phyloP scores from a whole-genome alignment of 345 rosid species.

The Arabis hirsuta region DNA sequence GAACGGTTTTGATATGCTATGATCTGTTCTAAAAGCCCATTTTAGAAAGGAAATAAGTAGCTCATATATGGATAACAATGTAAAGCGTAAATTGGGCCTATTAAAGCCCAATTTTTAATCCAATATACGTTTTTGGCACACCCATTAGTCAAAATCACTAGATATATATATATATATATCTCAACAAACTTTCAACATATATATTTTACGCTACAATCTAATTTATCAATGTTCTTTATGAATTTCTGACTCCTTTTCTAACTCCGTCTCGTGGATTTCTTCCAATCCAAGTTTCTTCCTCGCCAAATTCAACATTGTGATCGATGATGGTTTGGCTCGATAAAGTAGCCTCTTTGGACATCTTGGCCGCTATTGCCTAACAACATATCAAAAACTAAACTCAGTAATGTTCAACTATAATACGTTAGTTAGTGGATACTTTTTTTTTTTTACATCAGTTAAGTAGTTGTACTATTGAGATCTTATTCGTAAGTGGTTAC shows the following conservation, averaged over 20 bases:
- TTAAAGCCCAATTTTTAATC: neutral
- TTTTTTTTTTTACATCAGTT: no score
- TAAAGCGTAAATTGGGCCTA: slow-evolving; percentile 9
- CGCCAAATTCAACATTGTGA: no score
- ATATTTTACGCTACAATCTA: no score
- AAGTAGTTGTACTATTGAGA: neutral
- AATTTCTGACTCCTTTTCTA: neutral
- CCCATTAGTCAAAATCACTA: no score
- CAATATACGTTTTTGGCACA: neutral
- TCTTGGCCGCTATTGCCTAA: slow-evolving; percentile 5
- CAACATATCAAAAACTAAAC: neutral
- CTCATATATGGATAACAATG: neutral
- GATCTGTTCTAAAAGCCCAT: neutral
- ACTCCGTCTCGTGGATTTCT: neutral
- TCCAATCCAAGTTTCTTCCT: neutral
- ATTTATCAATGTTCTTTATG: neutral
- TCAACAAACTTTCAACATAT: no score
- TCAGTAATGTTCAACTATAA: neutral
- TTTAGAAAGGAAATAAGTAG: neutral
- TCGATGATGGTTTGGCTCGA: neutral
- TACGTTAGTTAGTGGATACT: neutral
- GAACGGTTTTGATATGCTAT: neutral
- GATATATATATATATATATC: no score
- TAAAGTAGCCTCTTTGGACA: neutral
- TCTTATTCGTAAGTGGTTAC: neutral